Evolutionary conservation across 2,329 filamentous ascomycete species (phyloP), one percentile per base, ranked within the genome.

Genomic region (Microcyclosporella mali): DNA sequence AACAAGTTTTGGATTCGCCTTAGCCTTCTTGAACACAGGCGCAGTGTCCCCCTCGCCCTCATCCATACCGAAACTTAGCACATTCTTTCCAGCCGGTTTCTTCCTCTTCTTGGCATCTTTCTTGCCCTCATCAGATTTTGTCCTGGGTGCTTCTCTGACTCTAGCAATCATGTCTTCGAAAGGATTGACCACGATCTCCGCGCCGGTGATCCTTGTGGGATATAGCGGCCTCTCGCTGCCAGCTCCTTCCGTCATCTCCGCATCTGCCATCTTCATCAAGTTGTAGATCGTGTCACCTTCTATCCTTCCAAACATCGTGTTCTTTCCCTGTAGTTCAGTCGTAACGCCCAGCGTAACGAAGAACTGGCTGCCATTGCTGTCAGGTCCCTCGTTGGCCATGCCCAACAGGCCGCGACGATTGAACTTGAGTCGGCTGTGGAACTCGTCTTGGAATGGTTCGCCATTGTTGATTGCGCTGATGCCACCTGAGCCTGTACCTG

Each of bases 271-370:
- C 67, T 89, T 94, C 60, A 89, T 82, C 59, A 98, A 66, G 64
- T 95, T 97, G 69, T 94, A 98, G 42, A 98, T 92, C 12, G 90
- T 95, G 52, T 97, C 88, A 19, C 90, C 92, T 28, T 85, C 88
- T 33, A 98, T 78, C 43, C 92, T 76, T 14, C 92, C 92, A 70
- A 98, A 97, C 64, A 97, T 70, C 0, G 92, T 97, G 65, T 95
- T 95, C 67, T 86, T 87, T 39, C 84, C 85, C 55, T 84, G 87
- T 58, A 98, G 65, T 70, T 97, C 88, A 18, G 88, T 82, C 17
- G 89, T 88, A 41, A 73, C 72, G 50, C 81, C 88, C 40, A 98
- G 69, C 0, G 92, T 97, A 49, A 98, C 82, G 70, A 98, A 98
- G 73, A 97, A 97, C 66, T 98, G 92, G 64, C 88, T 95, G 27